These are phyloP conservation scores for Phytophthora europaea DNA, from an alignment of 352 stramenopile species.

Conservation along the genomic window DNA sequence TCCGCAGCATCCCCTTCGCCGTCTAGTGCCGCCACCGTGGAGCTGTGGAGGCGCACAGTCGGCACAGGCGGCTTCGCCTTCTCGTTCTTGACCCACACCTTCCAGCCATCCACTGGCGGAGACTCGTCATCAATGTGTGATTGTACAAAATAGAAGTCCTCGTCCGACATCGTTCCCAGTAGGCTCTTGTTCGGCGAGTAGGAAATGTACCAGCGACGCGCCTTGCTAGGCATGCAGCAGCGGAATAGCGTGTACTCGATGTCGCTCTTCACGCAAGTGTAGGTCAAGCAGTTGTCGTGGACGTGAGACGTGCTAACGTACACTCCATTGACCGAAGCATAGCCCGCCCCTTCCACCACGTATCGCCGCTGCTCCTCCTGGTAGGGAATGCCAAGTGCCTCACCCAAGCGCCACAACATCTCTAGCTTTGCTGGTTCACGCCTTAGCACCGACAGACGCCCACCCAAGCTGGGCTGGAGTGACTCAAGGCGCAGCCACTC, in stretches of 20 bases:
- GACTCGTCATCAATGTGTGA: constrained; percentile 85
- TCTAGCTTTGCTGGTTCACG: constrained; percentile 84
- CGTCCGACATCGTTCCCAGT: constrained; percentile 87
- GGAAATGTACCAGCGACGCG: constrained; percentile 99
- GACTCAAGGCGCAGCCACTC: constrained; percentile 91
- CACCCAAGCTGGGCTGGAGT: constrained; percentile 80
- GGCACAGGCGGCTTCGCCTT: constrained; percentile 71
- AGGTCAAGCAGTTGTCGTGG: constrained; percentile 85
- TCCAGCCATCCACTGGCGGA: constrained; percentile 84
- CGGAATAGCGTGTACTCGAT: constrained; percentile 96
- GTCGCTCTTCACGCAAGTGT: constrained; percentile 66
- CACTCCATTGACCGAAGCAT: constrained; percentile 93
- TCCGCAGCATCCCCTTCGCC: constrained; percentile 69
- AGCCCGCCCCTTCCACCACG: constrained; percentile 91
- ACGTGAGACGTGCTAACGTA: constrained; percentile 90
- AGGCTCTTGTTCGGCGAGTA: constrained; percentile 93
- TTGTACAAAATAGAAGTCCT: constrained; percentile 90
- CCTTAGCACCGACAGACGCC: constrained; percentile 66
- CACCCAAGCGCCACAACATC: constrained; percentile 69
- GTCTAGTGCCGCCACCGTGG: constrained; percentile 56
- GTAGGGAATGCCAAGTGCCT: constrained; percentile 71
- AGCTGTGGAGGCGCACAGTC: constrained; percentile 77
- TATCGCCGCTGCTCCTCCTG: constrained; percentile 87
- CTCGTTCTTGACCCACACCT: constrained; percentile 90
- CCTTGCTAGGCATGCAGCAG: constrained; percentile 98